phyloP scores from a whole-genome alignment of 2,329 filamentous ascomycete genomes.

The Helotiales sp. region DNA sequence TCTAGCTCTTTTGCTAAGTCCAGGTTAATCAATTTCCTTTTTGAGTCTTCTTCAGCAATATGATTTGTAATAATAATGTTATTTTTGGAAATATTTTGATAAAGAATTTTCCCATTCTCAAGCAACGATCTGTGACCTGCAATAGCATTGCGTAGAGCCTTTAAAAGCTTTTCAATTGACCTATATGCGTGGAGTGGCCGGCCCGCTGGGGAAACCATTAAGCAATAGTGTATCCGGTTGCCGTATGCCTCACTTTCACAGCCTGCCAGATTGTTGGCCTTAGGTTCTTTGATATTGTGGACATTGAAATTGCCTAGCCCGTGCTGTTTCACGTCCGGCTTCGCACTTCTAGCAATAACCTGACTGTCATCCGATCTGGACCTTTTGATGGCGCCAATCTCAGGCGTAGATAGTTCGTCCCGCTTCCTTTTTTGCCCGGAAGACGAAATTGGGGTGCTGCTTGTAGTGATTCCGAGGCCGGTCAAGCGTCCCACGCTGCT shows the following conservation, averaged over 20 bases:
- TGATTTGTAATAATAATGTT: constrained; percentile 46
- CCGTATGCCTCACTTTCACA: constrained; percentile 34
- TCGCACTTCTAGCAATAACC: no score
- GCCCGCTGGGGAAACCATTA: constrained; percentile 43
- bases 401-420: constrained; percentile 28
- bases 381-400: constrained; percentile 28
- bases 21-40: constrained; percentile 30
- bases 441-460: constrained; percentile 21
- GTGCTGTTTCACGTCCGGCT: no score
- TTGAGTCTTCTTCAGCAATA: constrained; percentile 17
- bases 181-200: constrained; percentile 39
- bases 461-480: constrained; percentile 23
- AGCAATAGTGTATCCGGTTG: constrained; percentile 42
- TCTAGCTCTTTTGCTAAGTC: constrained; percentile 31
- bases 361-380: constrained; percentile 31
- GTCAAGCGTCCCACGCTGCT: constrained; percentile 22
- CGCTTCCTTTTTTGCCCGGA: constrained; percentile 31
- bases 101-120: no score
- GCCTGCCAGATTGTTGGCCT: constrained; percentile 21
- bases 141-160: constrained; percentile 38
- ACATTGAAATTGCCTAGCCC: constrained; percentile 31
- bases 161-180: constrained; percentile 44
- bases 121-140: constrained; percentile 45
- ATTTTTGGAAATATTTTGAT: constrained; percentile 46
- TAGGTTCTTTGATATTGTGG: constrained; percentile 29